Conservation (phyloP, 495 filamentous ascomycete genomes). For the Aspergillus funiculosus region DNA sequence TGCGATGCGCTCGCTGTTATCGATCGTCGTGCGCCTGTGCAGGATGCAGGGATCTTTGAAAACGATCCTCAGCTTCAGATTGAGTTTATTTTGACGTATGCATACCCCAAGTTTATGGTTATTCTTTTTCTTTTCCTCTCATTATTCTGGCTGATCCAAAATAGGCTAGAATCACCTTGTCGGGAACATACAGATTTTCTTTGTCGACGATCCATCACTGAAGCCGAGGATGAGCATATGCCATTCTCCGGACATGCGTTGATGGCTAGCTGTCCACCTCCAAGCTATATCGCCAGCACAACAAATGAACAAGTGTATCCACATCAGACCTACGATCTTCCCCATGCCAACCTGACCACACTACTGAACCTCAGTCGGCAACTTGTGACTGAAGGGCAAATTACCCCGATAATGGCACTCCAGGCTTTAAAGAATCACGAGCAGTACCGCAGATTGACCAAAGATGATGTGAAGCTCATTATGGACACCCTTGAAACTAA, state of each 20-base stretch:
- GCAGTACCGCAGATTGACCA: constrained; percentile 55
- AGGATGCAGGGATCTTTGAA: constrained; percentile 60
- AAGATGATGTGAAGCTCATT: constrained; percentile 66
- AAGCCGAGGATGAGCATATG: constrained; percentile 46
- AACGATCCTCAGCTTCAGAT: constrained; percentile 72
- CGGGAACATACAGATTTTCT: constrained; percentile 84
- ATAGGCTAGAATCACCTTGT: constrained; percentile 82
- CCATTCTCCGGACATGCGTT: constrained; percentile 72
- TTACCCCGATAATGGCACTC: constrained; percentile 97
- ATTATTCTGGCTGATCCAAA: constrained; percentile 14
- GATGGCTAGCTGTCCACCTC: constrained; percentile 82
- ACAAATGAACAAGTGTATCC: constrained; percentile 38
- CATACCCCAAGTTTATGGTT: constrained; percentile 26
- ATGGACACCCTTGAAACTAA: constrained; percentile 69
- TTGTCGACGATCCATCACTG: constrained; percentile 41
- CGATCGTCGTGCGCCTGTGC: constrained; percentile 33
- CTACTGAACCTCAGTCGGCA: constrained; percentile 79
- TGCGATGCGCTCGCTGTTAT: constrained; percentile 30
- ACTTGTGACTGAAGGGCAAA: constrained; percentile 82
- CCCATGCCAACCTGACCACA: constrained; percentile 66
- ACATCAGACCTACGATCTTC: constrained; percentile 47
- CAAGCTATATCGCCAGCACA: constrained; percentile 41
- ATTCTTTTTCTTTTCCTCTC: background rate
- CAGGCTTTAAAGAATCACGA: constrained; percentile 70
- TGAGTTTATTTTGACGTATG: constrained; percentile 95